Evolutionary conservation across 108 stramenopile species (phyloP).

Genomic region (Cyclotella atomus): DNA sequence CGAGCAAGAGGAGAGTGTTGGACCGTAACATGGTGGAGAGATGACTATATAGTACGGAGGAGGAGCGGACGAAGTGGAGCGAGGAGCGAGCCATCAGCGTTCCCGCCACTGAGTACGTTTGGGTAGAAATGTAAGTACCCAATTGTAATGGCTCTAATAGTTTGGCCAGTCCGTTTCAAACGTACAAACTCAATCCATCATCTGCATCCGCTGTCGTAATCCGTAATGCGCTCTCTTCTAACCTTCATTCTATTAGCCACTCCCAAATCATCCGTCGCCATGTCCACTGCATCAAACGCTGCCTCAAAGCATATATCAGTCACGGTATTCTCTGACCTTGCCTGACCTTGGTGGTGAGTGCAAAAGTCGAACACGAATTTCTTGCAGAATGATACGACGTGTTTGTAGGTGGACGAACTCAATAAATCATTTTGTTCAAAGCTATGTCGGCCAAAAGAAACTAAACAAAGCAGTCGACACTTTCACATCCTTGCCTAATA

Average conservation of each 20-base stretch:
- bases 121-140: no score
- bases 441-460: constrained; percentile 76
- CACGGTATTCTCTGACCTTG: constrained; percentile 67
- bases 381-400: not conserved
- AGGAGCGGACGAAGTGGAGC: not conserved
- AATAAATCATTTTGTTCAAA: no score
- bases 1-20: constrained; percentile 16
- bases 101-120: not conserved
- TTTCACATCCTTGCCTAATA: constrained; percentile 31
- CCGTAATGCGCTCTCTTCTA: no score
- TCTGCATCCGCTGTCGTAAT: no score
- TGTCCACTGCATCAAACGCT: constrained; percentile 9
- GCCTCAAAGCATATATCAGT: constrained; percentile 36
- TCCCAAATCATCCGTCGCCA: not conserved
- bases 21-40: constrained; percentile 15
- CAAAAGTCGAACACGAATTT: no score
- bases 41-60: no score
- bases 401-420: not conserved
- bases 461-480: constrained; percentile 59
- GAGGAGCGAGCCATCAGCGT: not conserved
- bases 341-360: constrained; percentile 76
- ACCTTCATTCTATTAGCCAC: not conserved
- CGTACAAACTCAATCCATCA: no score
- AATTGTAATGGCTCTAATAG: no score
- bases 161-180: no score